phyloP scores from a whole-genome alignment of 257 asterid species.

The Solanum pimpinellifolium region DNA sequence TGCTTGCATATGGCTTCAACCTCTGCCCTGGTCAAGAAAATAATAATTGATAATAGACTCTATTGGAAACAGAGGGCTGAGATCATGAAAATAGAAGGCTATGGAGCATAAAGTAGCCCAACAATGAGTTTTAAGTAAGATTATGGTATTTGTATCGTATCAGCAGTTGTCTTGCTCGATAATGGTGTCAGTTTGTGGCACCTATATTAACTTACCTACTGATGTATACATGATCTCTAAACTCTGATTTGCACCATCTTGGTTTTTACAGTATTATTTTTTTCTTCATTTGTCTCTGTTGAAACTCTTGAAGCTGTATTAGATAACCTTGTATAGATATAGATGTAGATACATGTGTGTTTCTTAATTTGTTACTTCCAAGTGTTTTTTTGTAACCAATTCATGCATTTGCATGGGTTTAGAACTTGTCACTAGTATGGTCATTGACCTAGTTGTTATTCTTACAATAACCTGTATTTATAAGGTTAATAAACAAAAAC shows the following conservation, averaged over 20 bases:
- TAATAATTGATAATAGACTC: background rate
- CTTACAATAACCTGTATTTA: too few species aligned
- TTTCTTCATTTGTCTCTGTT: background rate
- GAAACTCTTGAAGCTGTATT: background rate
- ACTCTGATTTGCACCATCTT: background rate
- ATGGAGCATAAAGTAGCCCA: background rate
- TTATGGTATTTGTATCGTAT: constrained; percentile 6
- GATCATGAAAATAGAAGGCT: background rate
- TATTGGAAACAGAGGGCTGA: background rate
- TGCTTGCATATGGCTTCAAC: background rate
- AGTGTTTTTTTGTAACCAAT: background rate
- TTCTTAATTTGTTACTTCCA: background rate
- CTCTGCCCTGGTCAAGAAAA: background rate
- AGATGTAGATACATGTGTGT: background rate
- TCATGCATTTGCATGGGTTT: background rate
- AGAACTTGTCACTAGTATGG: background rate
- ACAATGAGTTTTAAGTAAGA: constrained; percentile 8
- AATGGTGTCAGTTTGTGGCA: background rate
- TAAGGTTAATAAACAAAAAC: too few species aligned
- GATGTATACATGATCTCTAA: constrained; percentile 1
- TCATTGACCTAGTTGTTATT: background rate
- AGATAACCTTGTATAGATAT: background rate
- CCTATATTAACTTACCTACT: constrained; percentile 1
- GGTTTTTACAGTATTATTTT: background rate
- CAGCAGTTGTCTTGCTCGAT: constrained; percentile 14